These are phyloP conservation scores for Hygrophila difformis DNA, from an alignment of 257 asterid species.

Conservation along the genomic window DNA sequence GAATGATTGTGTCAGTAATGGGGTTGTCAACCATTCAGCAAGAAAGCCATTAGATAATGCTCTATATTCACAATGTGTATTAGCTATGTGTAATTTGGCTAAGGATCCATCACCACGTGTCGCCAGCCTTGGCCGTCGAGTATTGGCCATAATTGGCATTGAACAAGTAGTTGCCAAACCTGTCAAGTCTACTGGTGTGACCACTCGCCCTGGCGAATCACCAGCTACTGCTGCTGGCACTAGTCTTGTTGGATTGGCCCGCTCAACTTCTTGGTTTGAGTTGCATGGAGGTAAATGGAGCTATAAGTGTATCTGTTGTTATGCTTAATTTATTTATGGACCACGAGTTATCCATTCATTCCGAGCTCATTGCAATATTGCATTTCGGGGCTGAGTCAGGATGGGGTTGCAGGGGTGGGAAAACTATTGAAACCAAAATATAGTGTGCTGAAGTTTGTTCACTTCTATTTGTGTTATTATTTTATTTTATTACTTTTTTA, in stretches of 20 bases:
- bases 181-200: conserved; percentile 36
- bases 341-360: too few relatives aligned
- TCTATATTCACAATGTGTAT: conserved; percentile 73
- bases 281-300: conserved; percentile 62
- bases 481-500: too few relatives aligned
- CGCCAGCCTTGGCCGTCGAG: conserved; percentile 75
- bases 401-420: too few relatives aligned
- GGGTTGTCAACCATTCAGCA: conserved; percentile 57
- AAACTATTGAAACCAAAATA: too few relatives aligned
- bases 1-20: conserved; percentile 64
- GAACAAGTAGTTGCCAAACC: conserved; percentile 91
- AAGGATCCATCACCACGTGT: conserved; percentile 98
- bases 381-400: too few relatives aligned
- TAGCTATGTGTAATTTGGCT: conserved; percentile 83
- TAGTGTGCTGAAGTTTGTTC: too few relatives aligned
- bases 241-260: conserved; percentile 77
- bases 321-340: too few relatives aligned
- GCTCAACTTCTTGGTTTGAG: conserved; percentile 95
- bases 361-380: too few relatives aligned
- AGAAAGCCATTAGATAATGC: conserved; percentile 68
- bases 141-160: conserved; percentile 80
- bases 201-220: conserved; percentile 48
- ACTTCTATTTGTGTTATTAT: too few relatives aligned
- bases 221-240: conserved; percentile 28
- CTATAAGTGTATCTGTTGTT: too few relatives aligned